These are phyloP conservation scores for Serendipita sp. DNA, from an alignment of 768 basidiomycete species.

Conservation along the genomic window DNA sequence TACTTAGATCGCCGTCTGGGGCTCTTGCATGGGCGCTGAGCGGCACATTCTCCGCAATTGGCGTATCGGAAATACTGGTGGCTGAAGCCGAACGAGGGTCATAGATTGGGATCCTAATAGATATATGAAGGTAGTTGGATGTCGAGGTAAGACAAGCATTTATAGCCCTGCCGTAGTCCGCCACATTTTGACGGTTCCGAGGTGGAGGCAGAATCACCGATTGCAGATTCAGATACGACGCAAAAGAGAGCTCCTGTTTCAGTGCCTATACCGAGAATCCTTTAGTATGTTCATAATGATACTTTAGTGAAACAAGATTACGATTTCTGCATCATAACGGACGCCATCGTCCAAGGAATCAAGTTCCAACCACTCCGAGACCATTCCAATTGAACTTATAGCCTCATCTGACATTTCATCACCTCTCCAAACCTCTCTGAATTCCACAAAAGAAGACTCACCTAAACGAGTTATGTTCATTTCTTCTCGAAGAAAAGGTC, in stretches of 20 bases:
- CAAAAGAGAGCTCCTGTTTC: slow-evolving; percentile 82
- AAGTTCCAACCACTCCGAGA: slow-evolving; percentile 90
- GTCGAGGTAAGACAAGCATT: slow-evolving; percentile 50
- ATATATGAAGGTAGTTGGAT: slow-evolving; percentile 51
- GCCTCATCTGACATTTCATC: slow-evolving; percentile 41
- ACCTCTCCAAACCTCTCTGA: neutral
- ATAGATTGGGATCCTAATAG: slow-evolving; percentile 70
- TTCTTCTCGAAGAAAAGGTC: slow-evolving; percentile 56
- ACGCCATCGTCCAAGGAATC: slow-evolving; percentile 89
- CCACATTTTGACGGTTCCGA: slow-evolving; percentile 60
- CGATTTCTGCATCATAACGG: slow-evolving; percentile 89
- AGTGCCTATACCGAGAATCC: slow-evolving; percentile 43
- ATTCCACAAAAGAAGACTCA: slow-evolving; percentile 22
- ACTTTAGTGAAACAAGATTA: slow-evolving; percentile 24
- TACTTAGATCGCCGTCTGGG: slow-evolving; percentile 43
- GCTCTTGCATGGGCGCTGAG: slow-evolving; percentile 12
- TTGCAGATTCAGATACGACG: slow-evolving; percentile 77
- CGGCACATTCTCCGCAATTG: neutral
- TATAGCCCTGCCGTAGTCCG: slow-evolving; percentile 87
- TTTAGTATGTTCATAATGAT: slow-evolving; percentile 9
- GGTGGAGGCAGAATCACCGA: slow-evolving; percentile 82
- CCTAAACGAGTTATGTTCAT: slow-evolving; percentile 82
- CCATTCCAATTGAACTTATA: slow-evolving; percentile 52
- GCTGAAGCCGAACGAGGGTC: slow-evolving; percentile 30
- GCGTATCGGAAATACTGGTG: slow-evolving; percentile 17